These are phyloP conservation scores for Glarea lozoyensis DNA, from an alignment of 495 filamentous ascomycete genomes.

Conservation along the genomic window DNA sequence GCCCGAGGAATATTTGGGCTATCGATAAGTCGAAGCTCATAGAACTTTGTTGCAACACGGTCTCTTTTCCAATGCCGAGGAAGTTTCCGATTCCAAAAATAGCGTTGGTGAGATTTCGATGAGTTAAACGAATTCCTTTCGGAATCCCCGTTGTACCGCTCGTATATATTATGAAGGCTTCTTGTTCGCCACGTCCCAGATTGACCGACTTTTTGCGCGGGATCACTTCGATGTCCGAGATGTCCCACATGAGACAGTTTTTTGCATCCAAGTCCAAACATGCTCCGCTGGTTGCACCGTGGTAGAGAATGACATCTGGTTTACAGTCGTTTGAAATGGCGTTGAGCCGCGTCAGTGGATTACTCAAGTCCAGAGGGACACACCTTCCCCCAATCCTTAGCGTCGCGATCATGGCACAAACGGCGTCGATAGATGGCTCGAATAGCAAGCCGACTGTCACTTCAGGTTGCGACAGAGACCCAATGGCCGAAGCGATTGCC, in stretches of 20 bases:
- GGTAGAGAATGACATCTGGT: not conserved
- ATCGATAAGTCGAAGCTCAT: conserved; percentile 1
- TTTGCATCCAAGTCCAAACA: no score
- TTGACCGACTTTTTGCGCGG: no score
- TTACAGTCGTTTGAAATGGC: not conserved
- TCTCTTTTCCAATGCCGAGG: conserved; percentile 16
- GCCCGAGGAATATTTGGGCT: not conserved
- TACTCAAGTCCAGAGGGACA: not conserved
- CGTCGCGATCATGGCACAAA: not conserved
- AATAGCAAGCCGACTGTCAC: not conserved
- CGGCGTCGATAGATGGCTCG: not conserved
- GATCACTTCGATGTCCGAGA: no score
- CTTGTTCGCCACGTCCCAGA: no score
- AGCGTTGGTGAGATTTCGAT: conserved; percentile 43
- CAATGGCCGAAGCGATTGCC: not conserved
- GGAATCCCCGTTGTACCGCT: conserved; percentile 89
- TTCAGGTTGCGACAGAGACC: not conserved
- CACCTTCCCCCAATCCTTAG: not conserved
- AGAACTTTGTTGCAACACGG: conserved; percentile 1
- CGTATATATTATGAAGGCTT: conserved; percentile 78
- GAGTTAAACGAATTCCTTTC: conserved; percentile 83
- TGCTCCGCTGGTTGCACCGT: not conserved
- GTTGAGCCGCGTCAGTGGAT: not conserved
- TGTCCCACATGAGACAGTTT: no score
- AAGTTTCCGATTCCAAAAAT: not conserved